A percentile compares a stretch with the other conserved stretches of the same genome.
These are phyloP conservation scores for Mycena metata DNA, from an alignment of 768 basidiomycete genomes.

Conservation along the genomic window DNA sequence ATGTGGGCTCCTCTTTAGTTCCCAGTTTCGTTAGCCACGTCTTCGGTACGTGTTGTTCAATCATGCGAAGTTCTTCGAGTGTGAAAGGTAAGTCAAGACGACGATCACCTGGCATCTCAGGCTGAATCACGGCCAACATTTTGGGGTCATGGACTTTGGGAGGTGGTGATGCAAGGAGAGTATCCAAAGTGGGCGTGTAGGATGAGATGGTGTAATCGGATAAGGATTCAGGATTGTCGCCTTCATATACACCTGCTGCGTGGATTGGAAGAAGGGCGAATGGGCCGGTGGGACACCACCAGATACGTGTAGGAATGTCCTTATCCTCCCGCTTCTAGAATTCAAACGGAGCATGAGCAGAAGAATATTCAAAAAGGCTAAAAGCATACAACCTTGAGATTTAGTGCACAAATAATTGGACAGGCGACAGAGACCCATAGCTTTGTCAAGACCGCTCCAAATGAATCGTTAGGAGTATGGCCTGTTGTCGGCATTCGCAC, in stretches of 20 bases:
- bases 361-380: conserved; percentile 12
- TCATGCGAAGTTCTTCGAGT: conserved; percentile 13
- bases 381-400: conserved; percentile 16
- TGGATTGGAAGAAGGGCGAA: conserved; percentile 18
- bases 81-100: conserved; percentile 17
- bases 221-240: conserved; percentile 13
- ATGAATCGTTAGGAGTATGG: conserved; percentile 8
- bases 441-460: conserved; percentile 1
- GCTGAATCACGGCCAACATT: conserved; percentile 15
- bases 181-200: conserved; percentile 14
- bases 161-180: conserved; percentile 6
- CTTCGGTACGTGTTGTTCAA: conserved; percentile 18
- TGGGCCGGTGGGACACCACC: conserved; percentile 18
- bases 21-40: conserved; percentile 12
- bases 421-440: conserved; percentile 12
- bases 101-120: conserved; percentile 14
- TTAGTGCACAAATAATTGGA: conserved; percentile 7
- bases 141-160: conserved; percentile 14
- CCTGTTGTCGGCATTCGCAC: conserved; percentile 2
- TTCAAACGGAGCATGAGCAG: conserved; percentile 13
- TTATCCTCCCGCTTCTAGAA: conserved; percentile 17
- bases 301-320: conserved; percentile 12
- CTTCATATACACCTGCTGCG: conserved; percentile 16
- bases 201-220: conserved; percentile 21
- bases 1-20: conserved; percentile 18